phyloP scores from a whole-genome alignment of 495 filamentous ascomycete species.

The Penicillium egyptiacum region DNA sequence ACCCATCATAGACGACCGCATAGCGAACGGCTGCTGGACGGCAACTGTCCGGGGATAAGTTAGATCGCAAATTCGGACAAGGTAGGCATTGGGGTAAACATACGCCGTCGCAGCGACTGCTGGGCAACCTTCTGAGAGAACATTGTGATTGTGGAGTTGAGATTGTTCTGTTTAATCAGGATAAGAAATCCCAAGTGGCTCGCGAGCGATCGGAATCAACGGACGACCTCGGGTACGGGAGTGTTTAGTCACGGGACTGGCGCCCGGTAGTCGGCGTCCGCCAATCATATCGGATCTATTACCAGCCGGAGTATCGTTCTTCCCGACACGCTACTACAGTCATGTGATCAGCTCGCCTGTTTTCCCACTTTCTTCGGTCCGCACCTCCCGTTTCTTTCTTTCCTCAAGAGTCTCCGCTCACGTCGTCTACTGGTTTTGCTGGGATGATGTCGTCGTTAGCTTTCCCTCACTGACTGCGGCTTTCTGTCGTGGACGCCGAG shows the following conservation, averaged over 20 bases:
- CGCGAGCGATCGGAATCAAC: conserved; percentile 35
- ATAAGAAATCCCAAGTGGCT: conserved; percentile 15
- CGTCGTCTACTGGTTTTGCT: conserved; percentile 35
- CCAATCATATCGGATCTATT: conserved; percentile 44
- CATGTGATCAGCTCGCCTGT: conserved; percentile 23
- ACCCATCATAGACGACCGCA: conserved; percentile 51
- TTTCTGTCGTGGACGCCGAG: conserved; percentile 50
- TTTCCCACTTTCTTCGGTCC: conserved; percentile 18
- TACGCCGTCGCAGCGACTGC: conserved; percentile 70
- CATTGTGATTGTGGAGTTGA: conserved; percentile 51
- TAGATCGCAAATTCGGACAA: conserved; percentile 8
- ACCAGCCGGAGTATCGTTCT: conserved; percentile 42
- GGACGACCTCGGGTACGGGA: conserved; percentile 48
- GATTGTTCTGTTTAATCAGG: conserved; percentile 20
- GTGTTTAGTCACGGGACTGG: conserved; percentile 35
- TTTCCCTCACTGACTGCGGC: conserved; percentile 48
- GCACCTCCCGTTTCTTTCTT: conserved; percentile 22
- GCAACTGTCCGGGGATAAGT: conserved; percentile 40
- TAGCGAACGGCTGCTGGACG: conserved; percentile 51
- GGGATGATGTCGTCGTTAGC: conserved; percentile 49
- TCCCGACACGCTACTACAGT: conserved; percentile 21
- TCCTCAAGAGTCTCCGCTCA: conserved; percentile 49
- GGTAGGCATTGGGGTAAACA: conserved; percentile 20
- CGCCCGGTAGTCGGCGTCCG: not conserved
- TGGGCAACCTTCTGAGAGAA: conserved; percentile 64